Conservation (phyloP, 345 rosid species). For the Sisymbrium altissimum region DNA sequence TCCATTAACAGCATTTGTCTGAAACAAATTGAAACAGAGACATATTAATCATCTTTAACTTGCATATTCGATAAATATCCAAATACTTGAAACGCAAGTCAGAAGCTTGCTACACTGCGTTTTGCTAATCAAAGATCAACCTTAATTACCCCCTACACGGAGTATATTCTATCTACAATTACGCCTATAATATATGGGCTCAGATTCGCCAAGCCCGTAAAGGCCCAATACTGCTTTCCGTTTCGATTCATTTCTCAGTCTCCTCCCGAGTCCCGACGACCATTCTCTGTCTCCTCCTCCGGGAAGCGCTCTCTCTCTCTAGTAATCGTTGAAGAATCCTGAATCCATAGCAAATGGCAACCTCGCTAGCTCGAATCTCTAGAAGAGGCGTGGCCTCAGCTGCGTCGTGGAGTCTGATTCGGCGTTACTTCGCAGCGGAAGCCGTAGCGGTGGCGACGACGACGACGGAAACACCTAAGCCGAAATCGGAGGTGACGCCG, state of each 20-base stretch:
- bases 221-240: conserved; percentile 6
- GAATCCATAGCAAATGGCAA: conserved; percentile 48
- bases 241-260: not conserved
- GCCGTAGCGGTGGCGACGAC: conserved; percentile 44
- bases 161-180: not conserved
- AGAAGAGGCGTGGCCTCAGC: conserved; percentile 34
- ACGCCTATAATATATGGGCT: not conserved
- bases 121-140: not conserved
- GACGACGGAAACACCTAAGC: conserved; percentile 41
- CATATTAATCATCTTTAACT: too few species aligned
- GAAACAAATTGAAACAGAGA: too few species aligned
- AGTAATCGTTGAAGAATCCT: conserved; percentile 5
- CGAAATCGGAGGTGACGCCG: conserved; percentile 45
- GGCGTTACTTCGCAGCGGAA: conserved; percentile 38
- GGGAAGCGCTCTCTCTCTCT: conserved; percentile 13
- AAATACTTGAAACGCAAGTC: too few species aligned
- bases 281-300: conserved; percentile 10
- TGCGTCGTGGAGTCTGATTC: conserved; percentile 11
- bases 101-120: not conserved
- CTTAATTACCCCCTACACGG: not conserved
- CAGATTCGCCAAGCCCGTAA: not conserved
- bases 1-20: too few species aligned
- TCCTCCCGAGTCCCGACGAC: conserved; percentile 9
- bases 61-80: too few species aligned
- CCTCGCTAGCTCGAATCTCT: conserved; percentile 52